Evolutionary conservation across 2,329 filamentous ascomycete species (phyloP).

Genomic region (Calonectria hawksworthii): DNA sequence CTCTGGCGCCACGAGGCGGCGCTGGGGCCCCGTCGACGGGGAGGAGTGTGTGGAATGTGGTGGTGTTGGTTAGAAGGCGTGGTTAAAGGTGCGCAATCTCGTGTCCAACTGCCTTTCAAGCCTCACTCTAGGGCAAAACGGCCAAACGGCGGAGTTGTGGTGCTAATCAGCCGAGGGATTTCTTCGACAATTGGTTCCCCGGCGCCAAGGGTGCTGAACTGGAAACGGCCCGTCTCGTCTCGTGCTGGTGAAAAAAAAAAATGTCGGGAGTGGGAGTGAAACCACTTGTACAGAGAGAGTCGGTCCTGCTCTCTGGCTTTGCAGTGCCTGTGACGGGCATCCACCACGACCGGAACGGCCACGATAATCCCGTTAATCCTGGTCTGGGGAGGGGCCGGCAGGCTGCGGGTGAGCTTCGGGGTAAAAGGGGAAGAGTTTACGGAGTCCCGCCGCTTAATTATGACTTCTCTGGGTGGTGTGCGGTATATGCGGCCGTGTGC

Average conservation of each 20-base stretch:
- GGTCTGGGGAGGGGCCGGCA: slow-evolving; percentile 9
- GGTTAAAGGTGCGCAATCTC: slow-evolving; percentile 8
- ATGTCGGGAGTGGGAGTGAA: slow-evolving; percentile 13
- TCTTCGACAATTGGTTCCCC: slow-evolving; percentile 12
- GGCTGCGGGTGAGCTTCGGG: slow-evolving; percentile 27
- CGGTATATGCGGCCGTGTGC: slow-evolving; percentile 17
- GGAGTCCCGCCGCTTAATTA: slow-evolving; percentile 13
- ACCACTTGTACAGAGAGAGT: slow-evolving; percentile 25
- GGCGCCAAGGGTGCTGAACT: slow-evolving; percentile 15
- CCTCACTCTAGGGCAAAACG: slow-evolving; percentile 11
- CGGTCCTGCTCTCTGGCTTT: slow-evolving; percentile 22
- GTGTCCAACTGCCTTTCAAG: slow-evolving; percentile 15
- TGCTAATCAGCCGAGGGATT: slow-evolving; percentile 16
- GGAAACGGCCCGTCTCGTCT: slow-evolving; percentile 32
- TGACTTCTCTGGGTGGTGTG: slow-evolving; percentile 6
- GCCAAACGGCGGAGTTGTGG: slow-evolving; percentile 19
- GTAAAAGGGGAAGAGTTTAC: slow-evolving; percentile 3
- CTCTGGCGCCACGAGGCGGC: slow-evolving; percentile 14
- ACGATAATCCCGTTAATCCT: slow-evolving; percentile 25
- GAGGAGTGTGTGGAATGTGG: not conserved
- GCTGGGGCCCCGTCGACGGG: slow-evolving; percentile 5
- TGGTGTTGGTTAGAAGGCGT: not conserved
- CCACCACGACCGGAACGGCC: slow-evolving; percentile 22
- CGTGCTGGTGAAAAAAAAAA: slow-evolving; percentile 17
- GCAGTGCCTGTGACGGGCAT: slow-evolving; percentile 21